phyloP scores from a whole-genome alignment of 2,329 filamentous ascomycete genomes.

The Fusarium foetens region DNA sequence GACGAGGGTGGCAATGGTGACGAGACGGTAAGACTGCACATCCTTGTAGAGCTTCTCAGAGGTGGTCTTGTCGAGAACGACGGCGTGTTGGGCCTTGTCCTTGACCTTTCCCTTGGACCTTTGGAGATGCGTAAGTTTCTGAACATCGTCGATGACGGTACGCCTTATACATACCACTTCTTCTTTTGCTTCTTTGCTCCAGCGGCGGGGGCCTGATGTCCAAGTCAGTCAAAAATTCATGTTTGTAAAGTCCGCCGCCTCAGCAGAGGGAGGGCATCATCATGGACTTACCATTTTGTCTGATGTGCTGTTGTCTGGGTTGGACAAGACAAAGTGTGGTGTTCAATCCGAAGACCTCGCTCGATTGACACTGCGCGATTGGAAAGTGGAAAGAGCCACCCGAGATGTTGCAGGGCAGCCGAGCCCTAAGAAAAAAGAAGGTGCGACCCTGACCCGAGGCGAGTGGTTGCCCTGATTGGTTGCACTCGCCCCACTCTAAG shows the following conservation, averaged over 20 bases:
- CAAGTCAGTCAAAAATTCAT: constrained; percentile 38
- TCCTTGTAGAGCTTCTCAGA: constrained; percentile 99
- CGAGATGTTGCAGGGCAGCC: constrained; percentile 49
- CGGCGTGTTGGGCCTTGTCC: constrained; percentile 99
- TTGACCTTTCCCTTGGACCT: constrained; percentile 78
- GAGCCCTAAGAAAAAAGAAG: constrained; percentile 25
- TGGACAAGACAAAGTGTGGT: constrained; percentile 49
- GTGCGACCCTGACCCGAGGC: constrained; percentile 11
- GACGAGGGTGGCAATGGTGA: constrained; percentile 98
- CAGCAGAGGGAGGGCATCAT: constrained; percentile 10
- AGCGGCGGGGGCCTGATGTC: constrained; percentile 55
- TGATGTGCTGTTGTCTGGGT: constrained; percentile 54
- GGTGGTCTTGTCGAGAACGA: constrained; percentile 97
- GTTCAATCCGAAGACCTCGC: constrained; percentile 33
- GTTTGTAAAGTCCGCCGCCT: constrained; percentile 1
- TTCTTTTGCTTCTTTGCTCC: constrained; percentile 64
- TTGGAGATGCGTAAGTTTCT: constrained; percentile 34
- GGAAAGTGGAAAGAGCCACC: constrained; percentile 21
- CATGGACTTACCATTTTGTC: constrained; percentile 56
- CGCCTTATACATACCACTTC: constrained; percentile 54
- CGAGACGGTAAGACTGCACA: constrained; percentile 99
- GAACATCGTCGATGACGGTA: constrained; percentile 21
- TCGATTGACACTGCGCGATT: constrained; percentile 10
- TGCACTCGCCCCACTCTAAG: neutral
- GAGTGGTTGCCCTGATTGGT: neutral